Evolutionary conservation across 179 eudicot genomes (phyloP), one percentile per base, ranked within the genome.

Genomic region (Heliamphora pulchella): DNA sequence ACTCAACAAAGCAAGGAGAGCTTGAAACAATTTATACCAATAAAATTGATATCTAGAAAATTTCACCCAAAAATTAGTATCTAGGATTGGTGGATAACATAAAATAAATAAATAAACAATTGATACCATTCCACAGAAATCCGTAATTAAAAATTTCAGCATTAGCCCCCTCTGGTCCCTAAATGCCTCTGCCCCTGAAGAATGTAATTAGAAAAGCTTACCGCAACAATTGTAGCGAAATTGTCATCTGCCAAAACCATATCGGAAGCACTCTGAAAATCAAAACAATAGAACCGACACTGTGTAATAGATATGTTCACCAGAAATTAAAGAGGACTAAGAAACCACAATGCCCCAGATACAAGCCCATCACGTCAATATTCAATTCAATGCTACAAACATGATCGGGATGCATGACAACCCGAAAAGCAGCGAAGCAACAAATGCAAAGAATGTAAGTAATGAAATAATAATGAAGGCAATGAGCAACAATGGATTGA

Each of bases 171-270:
- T 31, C 31, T 31, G 31, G 31, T 31, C 31, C 31, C 31, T 31
- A 31, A 31, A 31, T 31, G 31, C 31, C 31, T 31, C 31, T 31
- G 31, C 31, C 47, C 14, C 10, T 47, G 13, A 47, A 69, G 14
- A 39, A 71, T 14, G 43, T 58, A 58, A 62, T 8, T 18, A 61
- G 63, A 55, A 70, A 84, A 80, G 81, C 90, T 83, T 90, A 96
- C 99, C 82, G 99, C 98, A 79, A 96, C 94, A 81, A 96, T 94
- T 78, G 97, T 88, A 79, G 99, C 99, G 83, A 96, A 96, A 87
- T 96, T 96, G 87, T 96, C 99, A 86, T 96, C 98, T 66, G 97
- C 97, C 88, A 96, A 85, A 84, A 96, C 99, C 99, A 96, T 96
- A 86, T 96, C 99, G 15, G 99, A 94, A 80, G 99, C 99, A 91